phyloP scores from a whole-genome alignment of 208 protist species.

The Trypanosoma conorhini region DNA sequence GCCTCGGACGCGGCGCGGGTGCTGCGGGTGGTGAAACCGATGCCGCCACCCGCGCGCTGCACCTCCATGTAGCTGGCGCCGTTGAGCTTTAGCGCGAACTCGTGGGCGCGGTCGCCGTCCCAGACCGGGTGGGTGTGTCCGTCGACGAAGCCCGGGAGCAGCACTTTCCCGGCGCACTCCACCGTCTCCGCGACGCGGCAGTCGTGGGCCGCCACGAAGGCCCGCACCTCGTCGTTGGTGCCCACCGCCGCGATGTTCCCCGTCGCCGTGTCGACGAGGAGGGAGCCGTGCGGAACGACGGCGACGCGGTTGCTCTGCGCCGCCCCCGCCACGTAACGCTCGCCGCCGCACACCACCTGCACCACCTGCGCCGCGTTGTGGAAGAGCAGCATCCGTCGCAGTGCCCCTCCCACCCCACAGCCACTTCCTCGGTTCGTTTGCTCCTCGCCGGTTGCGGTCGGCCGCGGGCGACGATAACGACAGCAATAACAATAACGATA shows the following conservation, averaged over 20 bases:
- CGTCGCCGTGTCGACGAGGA: conserved; percentile 17
- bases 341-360: conserved; percentile 26
- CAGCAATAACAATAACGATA: no score
- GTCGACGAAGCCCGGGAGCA: conserved; percentile 80
- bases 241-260: conserved; percentile 22
- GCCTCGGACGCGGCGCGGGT: conserved; percentile 46
- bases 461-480: no score
- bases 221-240: conserved; percentile 20
- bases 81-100: conserved; percentile 84
- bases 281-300: conserved; percentile 15
- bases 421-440: background rate
- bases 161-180: conserved; percentile 39
- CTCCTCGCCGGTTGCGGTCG: background rate
- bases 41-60: conserved; percentile 74
- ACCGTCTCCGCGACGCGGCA: conserved; percentile 32
- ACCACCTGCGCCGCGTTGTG: conserved; percentile 29
- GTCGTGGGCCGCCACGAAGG: background rate
- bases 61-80: conserved; percentile 90
- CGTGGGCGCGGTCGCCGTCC: conserved; percentile 70
- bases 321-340: conserved; percentile 12
- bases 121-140: conserved; percentile 88
- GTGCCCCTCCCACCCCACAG: background rate
- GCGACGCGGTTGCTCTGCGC: conserved; percentile 18
- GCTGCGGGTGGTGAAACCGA: conserved; percentile 62
- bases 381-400: conserved; percentile 17